A percentile compares a stretch with the other conserved stretches of the same genome.
These are phyloP conservation scores for Lyophyllum shimeji DNA, from an alignment of 768 basidiomycete genomes.

Conservation along the genomic window DNA sequence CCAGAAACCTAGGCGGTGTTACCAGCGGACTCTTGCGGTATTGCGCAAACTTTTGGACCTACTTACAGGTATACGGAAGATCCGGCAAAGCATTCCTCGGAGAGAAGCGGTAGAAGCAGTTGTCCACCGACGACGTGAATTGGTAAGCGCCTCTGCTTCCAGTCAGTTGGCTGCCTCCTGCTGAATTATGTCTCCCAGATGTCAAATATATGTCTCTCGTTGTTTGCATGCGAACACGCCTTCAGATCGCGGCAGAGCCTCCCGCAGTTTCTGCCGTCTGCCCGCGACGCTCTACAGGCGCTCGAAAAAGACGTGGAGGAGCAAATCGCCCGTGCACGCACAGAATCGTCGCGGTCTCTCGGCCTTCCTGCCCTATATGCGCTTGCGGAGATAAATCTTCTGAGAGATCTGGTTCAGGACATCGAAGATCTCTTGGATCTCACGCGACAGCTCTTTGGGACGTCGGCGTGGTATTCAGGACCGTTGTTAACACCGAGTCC, in stretches of 20 bases:
- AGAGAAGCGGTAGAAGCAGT: constrained; percentile 40
- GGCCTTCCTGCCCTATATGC: constrained; percentile 40
- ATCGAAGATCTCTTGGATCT: constrained; percentile 40
- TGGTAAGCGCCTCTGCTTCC: constrained; percentile 20
- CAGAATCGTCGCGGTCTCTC: constrained; percentile 25
- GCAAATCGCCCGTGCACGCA: constrained; percentile 22
- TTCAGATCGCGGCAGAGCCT: constrained; percentile 45
- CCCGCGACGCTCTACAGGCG: constrained; percentile 35
- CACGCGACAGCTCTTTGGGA: constrained; percentile 43
- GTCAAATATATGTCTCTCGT: constrained; percentile 43
- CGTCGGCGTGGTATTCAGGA: constrained; percentile 38
- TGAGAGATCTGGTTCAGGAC: constrained; percentile 40
- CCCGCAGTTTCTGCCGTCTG: constrained; percentile 50
- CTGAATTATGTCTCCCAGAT: constrained; percentile 17
- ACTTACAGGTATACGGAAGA: constrained; percentile 45
- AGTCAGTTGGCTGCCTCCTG: not conserved
- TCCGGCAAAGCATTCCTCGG: constrained; percentile 45
- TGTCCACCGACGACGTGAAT: constrained; percentile 39
- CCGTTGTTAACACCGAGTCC: not conserved
- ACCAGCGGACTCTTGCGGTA: constrained; percentile 33
- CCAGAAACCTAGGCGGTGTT: constrained; percentile 48
- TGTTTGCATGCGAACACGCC: constrained; percentile 50
- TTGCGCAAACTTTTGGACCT: constrained; percentile 43
- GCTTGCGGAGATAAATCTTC: constrained; percentile 42
- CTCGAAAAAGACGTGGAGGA: constrained; percentile 34